Evolutionary conservation across 116 monocot species (phyloP).

Genomic region (Trichopus zeylanicus): DNA sequence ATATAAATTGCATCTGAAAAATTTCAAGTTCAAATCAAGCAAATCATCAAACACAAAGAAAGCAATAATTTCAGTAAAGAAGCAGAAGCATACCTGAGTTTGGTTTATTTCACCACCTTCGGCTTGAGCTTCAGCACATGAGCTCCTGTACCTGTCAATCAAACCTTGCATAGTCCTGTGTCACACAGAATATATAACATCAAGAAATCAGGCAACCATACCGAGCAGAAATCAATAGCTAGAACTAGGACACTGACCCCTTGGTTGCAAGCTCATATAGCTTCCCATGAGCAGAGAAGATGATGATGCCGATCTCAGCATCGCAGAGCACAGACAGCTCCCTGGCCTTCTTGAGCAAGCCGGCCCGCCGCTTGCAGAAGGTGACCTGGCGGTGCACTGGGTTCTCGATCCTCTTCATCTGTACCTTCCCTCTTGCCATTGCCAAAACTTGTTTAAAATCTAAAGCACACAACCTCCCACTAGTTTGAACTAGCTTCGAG

Average conservation of each 20-base stretch:
- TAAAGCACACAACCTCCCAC: slow-evolving; percentile 75
- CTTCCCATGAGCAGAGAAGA: slow-evolving; percentile 72
- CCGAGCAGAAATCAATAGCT: background rate
- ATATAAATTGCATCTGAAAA: background rate
- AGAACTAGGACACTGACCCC: slow-evolving; percentile 24
- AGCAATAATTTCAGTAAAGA: background rate
- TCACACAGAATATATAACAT: background rate
- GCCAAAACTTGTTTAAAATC: background rate
- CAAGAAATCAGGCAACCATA: background rate
- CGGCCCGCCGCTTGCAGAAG: slow-evolving; percentile 82
- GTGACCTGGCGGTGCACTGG: slow-evolving; percentile 74
- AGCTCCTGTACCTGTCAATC: slow-evolving; percentile 49
- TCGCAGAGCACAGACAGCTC: slow-evolving; percentile 80
- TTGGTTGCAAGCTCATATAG: slow-evolving; percentile 77
- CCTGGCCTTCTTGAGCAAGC: slow-evolving; percentile 78
- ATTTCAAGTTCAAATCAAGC: background rate
- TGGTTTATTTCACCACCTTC: slow-evolving; percentile 26
- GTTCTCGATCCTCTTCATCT: slow-evolving; percentile 76
- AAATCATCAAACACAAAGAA: background rate
- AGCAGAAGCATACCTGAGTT: slow-evolving; percentile 22
- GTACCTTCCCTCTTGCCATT: slow-evolving; percentile 84
- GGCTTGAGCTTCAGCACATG: slow-evolving; percentile 22
- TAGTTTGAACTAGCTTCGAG: slow-evolving; percentile 92
- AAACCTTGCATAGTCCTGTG: slow-evolving; percentile 49
- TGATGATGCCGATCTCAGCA: slow-evolving; percentile 74